These are phyloP conservation scores for Verticillium dahliae DNA, from an alignment of 2,329 filamentous ascomycete species.

Conservation along the genomic window DNA sequence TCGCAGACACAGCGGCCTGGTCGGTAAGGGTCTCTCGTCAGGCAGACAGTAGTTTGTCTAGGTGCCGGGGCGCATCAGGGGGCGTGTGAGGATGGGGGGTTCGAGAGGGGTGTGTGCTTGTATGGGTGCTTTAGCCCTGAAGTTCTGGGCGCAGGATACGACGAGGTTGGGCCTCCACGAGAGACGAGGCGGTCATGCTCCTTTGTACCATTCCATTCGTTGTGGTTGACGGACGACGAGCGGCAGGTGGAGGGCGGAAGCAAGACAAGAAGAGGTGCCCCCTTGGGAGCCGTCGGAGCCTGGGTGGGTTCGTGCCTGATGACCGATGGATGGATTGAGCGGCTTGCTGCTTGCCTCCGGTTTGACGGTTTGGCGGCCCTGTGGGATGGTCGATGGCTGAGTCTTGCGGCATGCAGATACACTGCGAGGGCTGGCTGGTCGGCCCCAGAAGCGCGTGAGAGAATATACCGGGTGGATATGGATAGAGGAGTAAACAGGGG, in stretches of 20 bases:
- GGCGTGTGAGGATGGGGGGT: not conserved
- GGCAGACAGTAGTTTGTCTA: not conserved
- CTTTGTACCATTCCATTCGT: not conserved
- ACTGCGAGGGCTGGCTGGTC: not conserved
- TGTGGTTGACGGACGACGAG: not conserved
- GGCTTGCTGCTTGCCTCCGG: not conserved
- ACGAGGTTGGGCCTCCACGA: not conserved
- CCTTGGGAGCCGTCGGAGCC: not conserved
- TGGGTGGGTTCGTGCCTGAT: not conserved
- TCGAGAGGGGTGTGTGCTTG: not conserved
- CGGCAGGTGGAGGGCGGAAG: not conserved
- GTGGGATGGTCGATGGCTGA: not conserved
- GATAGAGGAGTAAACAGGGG: not conserved
- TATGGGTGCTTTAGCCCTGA: not conserved
- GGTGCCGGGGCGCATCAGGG: not conserved
- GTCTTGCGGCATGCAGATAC: not conserved
- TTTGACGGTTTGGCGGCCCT: not conserved
- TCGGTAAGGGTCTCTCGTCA: not conserved
- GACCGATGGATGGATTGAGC: not conserved
- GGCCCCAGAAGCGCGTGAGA: not conserved
- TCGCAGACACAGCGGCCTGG: not conserved
- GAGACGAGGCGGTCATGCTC: not conserved
- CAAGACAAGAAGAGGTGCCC: not conserved
- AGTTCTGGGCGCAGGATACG: not conserved
- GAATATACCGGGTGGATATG: not conserved